Conservation (phyloP, 2,329 filamentous ascomycete genomes). For the Drechslerella coelobrocha region DNA sequence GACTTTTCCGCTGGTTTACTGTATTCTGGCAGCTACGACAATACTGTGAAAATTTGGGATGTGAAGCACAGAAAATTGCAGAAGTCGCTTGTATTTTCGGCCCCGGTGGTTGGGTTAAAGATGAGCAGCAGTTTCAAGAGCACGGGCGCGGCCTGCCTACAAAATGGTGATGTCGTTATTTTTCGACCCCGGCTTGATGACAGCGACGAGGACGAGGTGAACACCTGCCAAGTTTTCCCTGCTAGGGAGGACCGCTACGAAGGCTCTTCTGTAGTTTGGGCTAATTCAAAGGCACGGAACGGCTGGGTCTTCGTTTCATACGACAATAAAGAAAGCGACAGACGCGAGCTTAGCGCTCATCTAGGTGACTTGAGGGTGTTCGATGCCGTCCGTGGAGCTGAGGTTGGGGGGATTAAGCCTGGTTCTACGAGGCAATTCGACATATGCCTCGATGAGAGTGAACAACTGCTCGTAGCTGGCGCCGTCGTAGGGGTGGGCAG, state of each 20-base stretch:
- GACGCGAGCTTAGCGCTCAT: slow-evolving; percentile 24
- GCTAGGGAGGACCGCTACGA: slow-evolving; percentile 41
- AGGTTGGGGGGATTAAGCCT: slow-evolving; percentile 29
- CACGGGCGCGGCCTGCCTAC: slow-evolving; percentile 35
- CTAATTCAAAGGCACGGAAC: slow-evolving; percentile 30
- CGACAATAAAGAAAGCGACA: slow-evolving; percentile 48
- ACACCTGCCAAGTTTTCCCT: slow-evolving; percentile 14
- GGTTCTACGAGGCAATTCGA: slow-evolving; percentile 51
- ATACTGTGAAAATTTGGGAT: slow-evolving; percentile 53
- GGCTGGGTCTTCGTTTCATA: slow-evolving; percentile 53
- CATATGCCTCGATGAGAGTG: slow-evolving; percentile 45
- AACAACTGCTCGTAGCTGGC: slow-evolving; percentile 40
- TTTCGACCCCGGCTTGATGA: slow-evolving; percentile 22
- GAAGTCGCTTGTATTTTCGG: slow-evolving; percentile 19
- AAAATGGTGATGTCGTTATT: slow-evolving; percentile 51
- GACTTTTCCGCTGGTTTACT: slow-evolving; percentile 50
- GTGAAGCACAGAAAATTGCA: slow-evolving; percentile 36
- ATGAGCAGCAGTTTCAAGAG: slow-evolving; percentile 25
- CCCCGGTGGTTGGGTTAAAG: slow-evolving; percentile 34
- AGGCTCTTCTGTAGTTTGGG: slow-evolving; percentile 49
- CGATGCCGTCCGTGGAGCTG: slow-evolving; percentile 34
- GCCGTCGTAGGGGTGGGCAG: slow-evolving; percentile 25
- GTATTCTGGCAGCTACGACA: slow-evolving; percentile 53
- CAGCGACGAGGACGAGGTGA: background rate
- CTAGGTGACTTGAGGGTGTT: slow-evolving; percentile 52